phyloP scores from a whole-genome alignment of 2,329 filamentous ascomycete genomes.

The Diplodia intermedia region DNA sequence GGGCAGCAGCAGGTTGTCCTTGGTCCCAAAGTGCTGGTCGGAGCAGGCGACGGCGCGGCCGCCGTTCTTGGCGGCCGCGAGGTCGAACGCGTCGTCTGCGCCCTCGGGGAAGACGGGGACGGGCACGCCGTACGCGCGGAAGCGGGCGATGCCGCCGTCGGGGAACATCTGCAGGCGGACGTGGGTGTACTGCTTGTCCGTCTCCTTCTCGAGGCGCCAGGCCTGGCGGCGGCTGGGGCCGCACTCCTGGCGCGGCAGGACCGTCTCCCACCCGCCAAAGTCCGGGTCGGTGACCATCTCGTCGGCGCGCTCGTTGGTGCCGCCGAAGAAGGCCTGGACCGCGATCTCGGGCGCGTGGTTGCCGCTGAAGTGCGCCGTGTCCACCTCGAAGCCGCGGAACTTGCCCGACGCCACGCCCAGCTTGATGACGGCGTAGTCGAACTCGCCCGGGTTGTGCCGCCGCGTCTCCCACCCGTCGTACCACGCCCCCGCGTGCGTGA shows the following conservation, averaged over 20 bases:
- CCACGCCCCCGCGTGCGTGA: conserved; percentile 67
- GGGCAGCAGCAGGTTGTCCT: conserved; percentile 79
- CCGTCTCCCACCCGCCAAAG: conserved; percentile 69
- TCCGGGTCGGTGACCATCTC: conserved; percentile 62
- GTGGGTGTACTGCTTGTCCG: conserved; percentile 75
- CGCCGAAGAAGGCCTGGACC: conserved; percentile 74
- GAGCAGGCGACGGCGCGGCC: conserved; percentile 77
- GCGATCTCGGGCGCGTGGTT: conserved; percentile 83
- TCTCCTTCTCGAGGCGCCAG: conserved; percentile 68
- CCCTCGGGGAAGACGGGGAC: conserved; percentile 77
- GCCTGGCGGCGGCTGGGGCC: conserved; percentile 75
- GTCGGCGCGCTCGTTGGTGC: conserved; percentile 55
- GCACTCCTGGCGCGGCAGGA: conserved; percentile 73
- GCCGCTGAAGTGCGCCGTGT: conserved; percentile 81
- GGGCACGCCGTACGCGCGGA: conserved; percentile 77
- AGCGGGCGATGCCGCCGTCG: conserved; percentile 82
- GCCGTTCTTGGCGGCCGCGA: conserved; percentile 79
- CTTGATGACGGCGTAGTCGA: conserved; percentile 66
- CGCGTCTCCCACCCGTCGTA: conserved; percentile 71
- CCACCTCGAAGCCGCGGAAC: conserved; percentile 76
- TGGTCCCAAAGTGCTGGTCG: conserved; percentile 84
- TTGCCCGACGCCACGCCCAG: conserved; percentile 71
- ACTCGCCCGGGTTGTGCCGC: conserved; percentile 63
- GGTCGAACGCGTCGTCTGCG: conserved; percentile 70
- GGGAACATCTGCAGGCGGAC: conserved; percentile 85